These are phyloP conservation scores for Geotrichum restrictum DNA, from an alignment of 1,139 yeast genomes.

Conservation along the genomic window DNA sequence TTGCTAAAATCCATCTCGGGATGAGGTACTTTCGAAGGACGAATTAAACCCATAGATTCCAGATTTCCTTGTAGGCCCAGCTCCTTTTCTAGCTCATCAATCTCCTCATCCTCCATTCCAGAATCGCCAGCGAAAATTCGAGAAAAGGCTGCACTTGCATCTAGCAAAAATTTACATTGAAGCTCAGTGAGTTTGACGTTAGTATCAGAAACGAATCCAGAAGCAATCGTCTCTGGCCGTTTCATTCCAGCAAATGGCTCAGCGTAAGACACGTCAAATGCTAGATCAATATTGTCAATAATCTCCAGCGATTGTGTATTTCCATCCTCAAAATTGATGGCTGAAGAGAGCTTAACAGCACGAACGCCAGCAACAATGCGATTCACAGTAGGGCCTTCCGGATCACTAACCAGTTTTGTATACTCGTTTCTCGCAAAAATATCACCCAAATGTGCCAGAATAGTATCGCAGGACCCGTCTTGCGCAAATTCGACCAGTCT, in stretches of 20 bases:
- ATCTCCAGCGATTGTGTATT: conserved; percentile 56
- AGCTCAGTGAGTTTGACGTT: conserved; percentile 69
- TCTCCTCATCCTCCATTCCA: conserved; percentile 53
- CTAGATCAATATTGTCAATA: conserved; percentile 63
- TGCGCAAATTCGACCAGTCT: conserved; percentile 34
- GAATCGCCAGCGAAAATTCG: conserved; percentile 49
- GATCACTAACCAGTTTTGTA: conserved; percentile 31
- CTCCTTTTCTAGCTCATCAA: conserved; percentile 47
- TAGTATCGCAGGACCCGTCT: conserved; percentile 46
- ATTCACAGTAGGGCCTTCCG: conserved; percentile 34
- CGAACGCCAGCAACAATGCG: conserved; percentile 71
- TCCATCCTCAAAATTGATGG: conserved; percentile 49
- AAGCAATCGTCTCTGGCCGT: conserved; percentile 51
- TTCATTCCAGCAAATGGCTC: conserved; percentile 38
- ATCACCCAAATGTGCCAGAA: conserved; percentile 79
- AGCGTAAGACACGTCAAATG: conserved; percentile 56
- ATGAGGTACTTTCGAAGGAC: neutral
- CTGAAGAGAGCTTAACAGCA: conserved; percentile 61
- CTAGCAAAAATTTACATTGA: conserved; percentile 60
- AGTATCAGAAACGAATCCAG: conserved; percentile 63
- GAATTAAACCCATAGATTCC: conserved; percentile 13
- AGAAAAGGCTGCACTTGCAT: conserved; percentile 55
- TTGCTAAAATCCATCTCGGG: conserved; percentile 30
- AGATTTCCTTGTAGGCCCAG: conserved; percentile 24
- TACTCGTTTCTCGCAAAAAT: conserved; percentile 66